phyloP scores from a whole-genome alignment of 139 green algal genomes.

The Parachlorella kessleri region DNA sequence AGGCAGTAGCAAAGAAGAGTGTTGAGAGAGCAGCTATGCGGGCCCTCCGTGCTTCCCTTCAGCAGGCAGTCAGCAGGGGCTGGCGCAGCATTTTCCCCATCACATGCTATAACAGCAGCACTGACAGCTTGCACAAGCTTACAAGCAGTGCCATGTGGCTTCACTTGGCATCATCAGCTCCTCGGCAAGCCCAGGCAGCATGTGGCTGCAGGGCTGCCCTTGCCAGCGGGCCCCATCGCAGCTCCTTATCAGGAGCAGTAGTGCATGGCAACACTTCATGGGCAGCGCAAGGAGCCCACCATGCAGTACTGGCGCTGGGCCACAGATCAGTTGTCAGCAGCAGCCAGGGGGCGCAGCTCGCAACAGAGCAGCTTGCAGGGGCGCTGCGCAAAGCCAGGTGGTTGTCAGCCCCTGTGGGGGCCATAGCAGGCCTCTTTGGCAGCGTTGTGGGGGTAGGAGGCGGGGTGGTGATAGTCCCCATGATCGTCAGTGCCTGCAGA shows the following conservation, averaged over 20 bases:
- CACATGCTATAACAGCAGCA: not conserved
- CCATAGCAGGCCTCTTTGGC: slow-evolving; percentile 67
- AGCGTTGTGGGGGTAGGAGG: slow-evolving; percentile 81
- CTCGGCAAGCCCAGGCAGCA: no score
- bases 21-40: not conserved
- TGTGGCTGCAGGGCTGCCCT: no score
- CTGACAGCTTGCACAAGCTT: not conserved
- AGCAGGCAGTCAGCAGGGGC: not conserved
- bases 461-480: slow-evolving; percentile 75
- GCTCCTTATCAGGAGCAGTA: no score
- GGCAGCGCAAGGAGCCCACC: no score
- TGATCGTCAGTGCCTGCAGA: slow-evolving; percentile 67
- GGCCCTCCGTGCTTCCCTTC: not conserved
- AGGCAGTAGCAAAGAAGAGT: not conserved
- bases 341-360: not conserved
- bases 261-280: no score
- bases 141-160: not conserved
- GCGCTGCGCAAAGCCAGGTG: slow-evolving; percentile 15
- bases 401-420: slow-evolving; percentile 5
- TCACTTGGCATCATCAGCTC: no score
- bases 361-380: not conserved
- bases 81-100: not conserved
- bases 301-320: no score
- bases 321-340: no score
- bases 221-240: no score